phyloP scores from a whole-genome alignment of 495 filamentous ascomycete species.

The Cudoniella acicularis region DNA sequence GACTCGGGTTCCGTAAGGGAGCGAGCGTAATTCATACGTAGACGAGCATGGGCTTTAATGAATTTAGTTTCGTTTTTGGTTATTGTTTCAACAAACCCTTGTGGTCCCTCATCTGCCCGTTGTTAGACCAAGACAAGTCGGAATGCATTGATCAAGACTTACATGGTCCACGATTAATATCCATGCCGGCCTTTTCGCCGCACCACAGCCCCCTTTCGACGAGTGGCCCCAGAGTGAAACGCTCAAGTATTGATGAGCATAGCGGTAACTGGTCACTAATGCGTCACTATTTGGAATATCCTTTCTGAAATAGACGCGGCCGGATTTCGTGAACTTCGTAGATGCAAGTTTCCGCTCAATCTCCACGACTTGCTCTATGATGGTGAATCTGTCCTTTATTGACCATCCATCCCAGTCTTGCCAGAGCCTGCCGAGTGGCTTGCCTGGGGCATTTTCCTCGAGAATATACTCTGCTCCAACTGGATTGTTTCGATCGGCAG shows the following conservation, averaged over 20 bases:
- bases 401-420: conserved; percentile 12
- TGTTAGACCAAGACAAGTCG: conserved; percentile 9
- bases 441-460: conserved; percentile 20
- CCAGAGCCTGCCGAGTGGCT: conserved; percentile 9
- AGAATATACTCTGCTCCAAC: conserved; percentile 22
- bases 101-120: conserved; percentile 5
- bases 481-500: conserved; percentile 17
- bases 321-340: conserved; percentile 13
- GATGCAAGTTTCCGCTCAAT: conserved; percentile 16
- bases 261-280: conserved; percentile 2
- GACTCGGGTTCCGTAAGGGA: conserved; percentile 15
- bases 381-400: conserved; percentile 6
- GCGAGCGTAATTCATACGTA: conserved; percentile 14
- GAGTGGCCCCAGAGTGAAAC: conserved; percentile 15
- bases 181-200: too few relatives aligned
- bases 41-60: conserved; percentile 11
- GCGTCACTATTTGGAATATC: conserved; percentile 3
- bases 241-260: conserved; percentile 9
- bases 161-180: conserved; percentile 18
- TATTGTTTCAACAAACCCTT: conserved; percentile 14
- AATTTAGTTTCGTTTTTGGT: conserved; percentile 9
- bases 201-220: conserved; percentile 5
- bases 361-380: conserved; percentile 16
- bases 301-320: conserved; percentile 14
- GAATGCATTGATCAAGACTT: conserved; percentile 4